Base-by-base conservation (phyloP, 2,329 filamentous ascomycete genomes). In the Xylaria polymorpha region DNA sequence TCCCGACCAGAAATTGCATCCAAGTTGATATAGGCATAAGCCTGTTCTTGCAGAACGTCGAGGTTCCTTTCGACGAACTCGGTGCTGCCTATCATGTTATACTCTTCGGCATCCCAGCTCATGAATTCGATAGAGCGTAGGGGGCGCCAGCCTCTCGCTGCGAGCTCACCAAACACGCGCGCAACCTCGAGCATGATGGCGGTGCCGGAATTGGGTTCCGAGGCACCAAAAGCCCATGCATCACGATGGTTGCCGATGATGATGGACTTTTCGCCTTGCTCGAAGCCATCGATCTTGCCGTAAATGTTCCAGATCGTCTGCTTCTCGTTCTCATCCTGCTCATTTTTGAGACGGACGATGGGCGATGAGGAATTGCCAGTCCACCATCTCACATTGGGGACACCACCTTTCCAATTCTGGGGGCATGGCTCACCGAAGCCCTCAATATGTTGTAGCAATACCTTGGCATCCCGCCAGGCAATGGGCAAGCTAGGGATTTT, bases 81-180 rank as follows among this genome's bases (percentile, higher is more conserved):
- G 1, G 96, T 98, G 12, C 94, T 97, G 9, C 96, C 96, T 67
- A 97, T 92, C 55, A 96, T 83, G 80, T 98, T 98, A 83, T 97
- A 98, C 80, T 95, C 94, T 74, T 91, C 91, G 4, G 89, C 96
- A 79, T 99, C 96, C 96, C 96, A 99, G 41, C 93, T 97, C 77
- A 94, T 94, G 80, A 99, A 98, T 79, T 97, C 92, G 72, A 99
- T 97, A 3, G 94, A 97, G n/a, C 96, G 91, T 18, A 97, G 85
- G 1, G 96, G 96, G 32, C 92, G 88, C 96, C 96, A 99, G 62
- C 94, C 95, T 66, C 90, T 88, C 18, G 85, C 81, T 25, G 90
- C 85, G 18, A 98, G 86, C 71, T 93, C 89, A 48, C 94, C 94
- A 75, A 99, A 93, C 58, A 97, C 90, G 53, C 92, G 90, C 25